phyloP scores from a whole-genome alignment of 73 alveolate genomes.

The Diophrys sp. region DNA sequence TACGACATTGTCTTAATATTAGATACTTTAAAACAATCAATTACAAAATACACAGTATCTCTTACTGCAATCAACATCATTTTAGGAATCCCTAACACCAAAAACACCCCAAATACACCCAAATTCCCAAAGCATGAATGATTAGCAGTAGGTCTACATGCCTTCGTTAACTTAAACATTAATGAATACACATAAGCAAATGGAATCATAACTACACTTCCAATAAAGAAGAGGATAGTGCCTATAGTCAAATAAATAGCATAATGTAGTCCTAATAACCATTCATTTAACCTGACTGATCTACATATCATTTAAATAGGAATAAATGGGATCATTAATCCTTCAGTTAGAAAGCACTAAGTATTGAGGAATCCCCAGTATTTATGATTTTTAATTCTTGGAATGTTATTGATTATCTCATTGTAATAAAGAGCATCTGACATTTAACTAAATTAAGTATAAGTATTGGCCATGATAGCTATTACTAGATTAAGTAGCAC shows the following conservation, averaged over 20 bases:
- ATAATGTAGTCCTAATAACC: background rate
- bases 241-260: background rate
- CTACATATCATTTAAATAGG: background rate
- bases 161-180: background rate
- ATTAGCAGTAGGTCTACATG: background rate
- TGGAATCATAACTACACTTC: background rate
- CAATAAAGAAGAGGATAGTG: no score
- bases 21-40: no score
- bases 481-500: background rate
- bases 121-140: background rate
- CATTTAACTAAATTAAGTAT: background rate
- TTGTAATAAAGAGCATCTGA: background rate
- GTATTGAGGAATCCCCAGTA: background rate
- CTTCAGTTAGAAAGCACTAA: background rate
- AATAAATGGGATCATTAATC: background rate
- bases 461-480: conserved; percentile 3
- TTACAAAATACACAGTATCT: no score
- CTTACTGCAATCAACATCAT: no score
- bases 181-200: background rate
- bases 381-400: background rate
- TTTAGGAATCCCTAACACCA: no score
- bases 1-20: no score
- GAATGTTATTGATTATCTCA: background rate
- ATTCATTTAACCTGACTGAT: background rate
- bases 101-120: no score